These are phyloP conservation scores for Quercus phellos DNA, from an alignment of 331 rosid species.

Conservation along the genomic window DNA sequence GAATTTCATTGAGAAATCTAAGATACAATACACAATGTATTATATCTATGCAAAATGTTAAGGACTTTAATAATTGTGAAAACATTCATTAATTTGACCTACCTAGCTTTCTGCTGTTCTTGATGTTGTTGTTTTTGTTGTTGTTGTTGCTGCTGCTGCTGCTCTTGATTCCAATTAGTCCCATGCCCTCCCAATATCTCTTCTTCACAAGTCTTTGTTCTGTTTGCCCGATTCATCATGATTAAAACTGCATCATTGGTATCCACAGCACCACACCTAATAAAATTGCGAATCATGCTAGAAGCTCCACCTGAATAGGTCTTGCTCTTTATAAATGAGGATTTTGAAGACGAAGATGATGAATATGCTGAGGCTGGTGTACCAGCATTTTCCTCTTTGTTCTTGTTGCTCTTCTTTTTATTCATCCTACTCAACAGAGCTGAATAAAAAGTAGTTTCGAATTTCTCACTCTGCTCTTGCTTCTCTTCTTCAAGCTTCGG, in stretches of 20 bases:
- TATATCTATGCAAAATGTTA: not conserved
- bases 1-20: too few species aligned
- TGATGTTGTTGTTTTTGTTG: conserved; percentile 22
- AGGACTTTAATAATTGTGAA: too few species aligned
- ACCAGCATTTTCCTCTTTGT: conserved; percentile 23
- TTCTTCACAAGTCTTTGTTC: conserved; percentile 20
- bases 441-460: conserved; percentile 33
- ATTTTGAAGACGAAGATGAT: conserved; percentile 27
- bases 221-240: conserved; percentile 19
- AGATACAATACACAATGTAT: not conserved
- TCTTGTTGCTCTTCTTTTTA: conserved; percentile 11
- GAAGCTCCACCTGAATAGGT: conserved; percentile 52
- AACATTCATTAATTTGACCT: not conserved
- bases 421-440: conserved; percentile 29
- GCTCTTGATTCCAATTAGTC: conserved; percentile 35
- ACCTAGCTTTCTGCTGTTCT: conserved; percentile 31
- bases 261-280: conserved; percentile 54
- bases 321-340: conserved; percentile 39
- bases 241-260: conserved; percentile 51
- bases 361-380: conserved; percentile 29
- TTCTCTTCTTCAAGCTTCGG: conserved; percentile 43
- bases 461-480: conserved; percentile 24
- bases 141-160: conserved; percentile 22
- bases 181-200: conserved; percentile 40
- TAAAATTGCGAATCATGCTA: conserved; percentile 44